phyloP scores from a whole-genome alignment of 2,329 filamentous ascomycete species.

The Xylaria sp. region DNA sequence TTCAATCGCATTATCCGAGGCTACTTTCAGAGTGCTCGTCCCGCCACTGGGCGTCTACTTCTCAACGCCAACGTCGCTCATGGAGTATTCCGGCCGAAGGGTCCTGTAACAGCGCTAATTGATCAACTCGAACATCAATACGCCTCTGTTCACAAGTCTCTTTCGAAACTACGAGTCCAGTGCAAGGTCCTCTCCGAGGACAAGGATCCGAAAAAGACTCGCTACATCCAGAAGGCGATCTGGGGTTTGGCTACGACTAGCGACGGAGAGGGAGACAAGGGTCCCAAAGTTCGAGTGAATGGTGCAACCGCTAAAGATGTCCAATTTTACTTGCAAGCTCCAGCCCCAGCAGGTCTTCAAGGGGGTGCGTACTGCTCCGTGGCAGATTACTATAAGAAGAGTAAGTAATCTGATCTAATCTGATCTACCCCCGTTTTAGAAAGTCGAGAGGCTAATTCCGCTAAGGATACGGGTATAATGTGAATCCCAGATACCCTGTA shows the following conservation, averaged over 20 bases:
- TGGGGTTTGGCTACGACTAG: constrained; percentile 39
- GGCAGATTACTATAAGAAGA: constrained; percentile 51
- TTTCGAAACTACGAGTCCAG: constrained; percentile 31
- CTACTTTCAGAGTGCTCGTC: constrained; percentile 61
- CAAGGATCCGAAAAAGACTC: constrained; percentile 20
- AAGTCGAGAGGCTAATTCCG: constrained; percentile 21
- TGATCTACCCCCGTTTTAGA: neutral
- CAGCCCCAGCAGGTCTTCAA: constrained; percentile 36
- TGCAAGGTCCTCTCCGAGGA: constrained; percentile 33
- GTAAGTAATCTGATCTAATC: constrained; percentile 42
- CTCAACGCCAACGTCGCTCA: constrained; percentile 62
- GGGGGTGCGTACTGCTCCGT: constrained; percentile 44
- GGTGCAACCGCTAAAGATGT: constrained; percentile 39
- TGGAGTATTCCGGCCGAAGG: constrained; percentile 54
- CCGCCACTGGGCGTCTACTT: constrained; percentile 59
- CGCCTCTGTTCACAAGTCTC: constrained; percentile 13
- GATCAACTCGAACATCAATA: constrained; percentile 14
- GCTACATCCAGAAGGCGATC: constrained; percentile 32
- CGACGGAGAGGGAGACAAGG: constrained; percentile 39
- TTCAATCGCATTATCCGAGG: constrained; percentile 54
- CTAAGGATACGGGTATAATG: constrained; percentile 35
- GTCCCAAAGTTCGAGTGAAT: constrained; percentile 35
- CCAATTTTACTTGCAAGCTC: constrained; percentile 41
- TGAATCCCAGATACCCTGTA: constrained; percentile 57
- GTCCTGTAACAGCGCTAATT: constrained; percentile 46